A percentile compares a stretch with the other conserved stretches of the same genome.
Evolutionary conservation across 257 asterid genomes (phyloP).

Genomic region (Penstemon davidsonii): DNA sequence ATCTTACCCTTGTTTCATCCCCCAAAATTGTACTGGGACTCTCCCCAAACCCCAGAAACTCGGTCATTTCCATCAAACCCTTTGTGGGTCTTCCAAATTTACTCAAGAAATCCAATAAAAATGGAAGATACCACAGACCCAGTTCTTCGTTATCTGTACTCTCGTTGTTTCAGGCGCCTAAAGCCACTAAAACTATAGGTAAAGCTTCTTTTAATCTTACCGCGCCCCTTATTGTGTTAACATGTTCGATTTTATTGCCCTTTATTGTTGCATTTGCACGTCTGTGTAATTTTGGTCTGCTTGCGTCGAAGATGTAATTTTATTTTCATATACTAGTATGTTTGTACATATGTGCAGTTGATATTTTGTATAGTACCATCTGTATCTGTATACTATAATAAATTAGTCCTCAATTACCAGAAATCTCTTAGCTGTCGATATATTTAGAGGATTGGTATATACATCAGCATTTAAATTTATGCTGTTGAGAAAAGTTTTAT

Average conservation of each 20-base stretch:
- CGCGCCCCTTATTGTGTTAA: neutral
- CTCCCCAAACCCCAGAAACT: conserved; percentile 48
- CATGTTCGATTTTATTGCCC: neutral
- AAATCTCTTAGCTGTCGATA: neutral
- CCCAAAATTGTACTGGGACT: conserved; percentile 66
- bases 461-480: too few relatives aligned
- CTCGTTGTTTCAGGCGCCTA: conserved; percentile 46
- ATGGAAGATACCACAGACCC: conserved; percentile 37
- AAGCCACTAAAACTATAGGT: conserved; percentile 34
- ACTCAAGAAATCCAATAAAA: conserved; percentile 36
- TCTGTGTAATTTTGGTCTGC: neutral
- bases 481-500: neutral
- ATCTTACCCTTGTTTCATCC: conserved; percentile 58
- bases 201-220: neutral
- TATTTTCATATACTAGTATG: too few relatives aligned
- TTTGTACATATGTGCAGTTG: too few relatives aligned
- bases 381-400: too few relatives aligned
- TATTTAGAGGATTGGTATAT: neutral
- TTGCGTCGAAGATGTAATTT: neutral
- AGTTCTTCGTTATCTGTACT: conserved; percentile 40
- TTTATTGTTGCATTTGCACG: neutral
- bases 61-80: conserved; percentile 48
- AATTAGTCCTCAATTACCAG: too few relatives aligned
- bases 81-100: conserved; percentile 56
- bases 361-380: too few relatives aligned